Evolutionary conservation across 345 rosid genomes (phyloP), one percentile per base, ranked within the genome.

Genomic region (Syzygium aromaticum): DNA sequence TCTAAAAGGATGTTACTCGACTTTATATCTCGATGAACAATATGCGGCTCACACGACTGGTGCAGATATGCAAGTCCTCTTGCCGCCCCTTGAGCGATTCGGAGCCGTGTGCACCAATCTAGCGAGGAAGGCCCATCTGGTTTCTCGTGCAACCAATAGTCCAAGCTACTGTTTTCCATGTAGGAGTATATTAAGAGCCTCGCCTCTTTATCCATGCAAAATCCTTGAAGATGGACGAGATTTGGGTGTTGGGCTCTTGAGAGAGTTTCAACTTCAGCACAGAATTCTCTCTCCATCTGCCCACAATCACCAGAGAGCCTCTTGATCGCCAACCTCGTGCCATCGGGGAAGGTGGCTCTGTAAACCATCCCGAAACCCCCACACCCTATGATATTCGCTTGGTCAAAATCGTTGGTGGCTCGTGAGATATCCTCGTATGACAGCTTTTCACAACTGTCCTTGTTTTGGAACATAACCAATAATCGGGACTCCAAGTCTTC

Each of bases 341-440:
- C 96, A 56, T 94, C 96, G 0, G 95, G 95, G 54, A 96, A 93
- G 43, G 87, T 89, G 54, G 97, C 98, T 89, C 87, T 95, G 90
- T 95, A 96, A 86, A 96, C 99, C 87, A 96, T 90, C 86, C 99
- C 99, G 52, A 96, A 96, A 61, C 99, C 99, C 6, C 99, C 97
- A 54, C 99, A 96, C 22, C 99, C 99, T 6, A 96, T 91, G 84
- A 96, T 96, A 90, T 95, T 95, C 53, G 94, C 93, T 89, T 95
- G 96, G 53, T 96, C 95, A 51, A 96, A 96, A 88, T 94, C 89
- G 90, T 93, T 88, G 51, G 99, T 95, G 15, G 99, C 94, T 86
- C 89, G 90, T 88, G 92, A 25, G 87, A 96, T 93, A 88, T 96
- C 99, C 56, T 93, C 95, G 51, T 92, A 88, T 22, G 93, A 91